Conservation (phyloP, 2,329 filamentous ascomycete species). For the Neopestalotiopsis clavispora region DNA sequence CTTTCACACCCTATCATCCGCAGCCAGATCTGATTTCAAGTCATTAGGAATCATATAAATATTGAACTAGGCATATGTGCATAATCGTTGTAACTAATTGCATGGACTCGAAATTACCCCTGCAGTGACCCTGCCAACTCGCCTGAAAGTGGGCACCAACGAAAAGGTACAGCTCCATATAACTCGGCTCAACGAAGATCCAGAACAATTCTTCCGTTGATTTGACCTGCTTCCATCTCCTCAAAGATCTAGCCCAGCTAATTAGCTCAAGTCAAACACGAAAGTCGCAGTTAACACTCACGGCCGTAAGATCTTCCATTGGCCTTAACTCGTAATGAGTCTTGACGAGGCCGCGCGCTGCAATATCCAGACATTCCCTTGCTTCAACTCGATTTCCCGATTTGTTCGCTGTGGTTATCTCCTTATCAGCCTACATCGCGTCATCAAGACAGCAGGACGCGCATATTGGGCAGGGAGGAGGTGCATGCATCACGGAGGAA, state of each 20-base stretch:
- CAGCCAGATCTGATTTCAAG: too few species aligned
- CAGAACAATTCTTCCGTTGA: slow-evolving; percentile 52
- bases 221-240: slow-evolving; percentile 46
- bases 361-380: slow-evolving; percentile 52
- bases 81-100: too few species aligned
- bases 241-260: slow-evolving; percentile 50
- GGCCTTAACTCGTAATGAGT: neutral
- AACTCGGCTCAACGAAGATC: slow-evolving; percentile 34
- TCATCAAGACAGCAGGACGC: slow-evolving; percentile 27
- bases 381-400: slow-evolving; percentile 53
- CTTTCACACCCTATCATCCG: neutral
- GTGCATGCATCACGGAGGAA: neutral
- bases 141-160: too few species aligned
- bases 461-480: slow-evolving; percentile 46
- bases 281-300: neutral
- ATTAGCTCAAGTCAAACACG: slow-evolving; percentile 25
- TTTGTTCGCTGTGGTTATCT: neutral
- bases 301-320: slow-evolving; percentile 6
- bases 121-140: too few species aligned
- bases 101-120: too few species aligned
- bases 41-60: too few species aligned
- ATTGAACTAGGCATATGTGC: too few species aligned
- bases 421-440: neutral
- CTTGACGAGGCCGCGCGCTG: slow-evolving; percentile 50
- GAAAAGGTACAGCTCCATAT: neutral